Percentiles rank a stretch among this genome's conserved stretches.
Evolutionary conservation across 257 asterid species (phyloP).

Genomic region (Marsdenia floribunda): DNA sequence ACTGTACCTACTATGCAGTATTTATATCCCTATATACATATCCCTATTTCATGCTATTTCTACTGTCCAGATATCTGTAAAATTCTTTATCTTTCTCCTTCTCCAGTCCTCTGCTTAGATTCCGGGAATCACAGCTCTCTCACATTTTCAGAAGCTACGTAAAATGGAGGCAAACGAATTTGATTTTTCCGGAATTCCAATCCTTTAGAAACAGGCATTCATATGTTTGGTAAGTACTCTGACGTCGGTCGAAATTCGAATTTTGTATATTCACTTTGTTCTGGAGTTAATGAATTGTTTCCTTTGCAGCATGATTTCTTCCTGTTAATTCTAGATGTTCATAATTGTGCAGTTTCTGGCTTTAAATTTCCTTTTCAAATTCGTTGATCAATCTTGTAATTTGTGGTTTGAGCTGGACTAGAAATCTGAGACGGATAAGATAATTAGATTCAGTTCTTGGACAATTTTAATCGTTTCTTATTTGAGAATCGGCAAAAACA

Average conservation of each 20-base stretch:
- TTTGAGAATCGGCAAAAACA: background rate
- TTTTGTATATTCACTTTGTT: background rate
- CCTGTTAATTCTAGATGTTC: background rate
- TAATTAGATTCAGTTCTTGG: background rate
- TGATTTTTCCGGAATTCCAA: conserved; percentile 48
- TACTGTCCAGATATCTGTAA: background rate
- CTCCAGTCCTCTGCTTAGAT: background rate
- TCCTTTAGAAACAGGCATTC: conserved; percentile 15
- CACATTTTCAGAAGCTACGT: background rate
- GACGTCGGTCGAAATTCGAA: too few species aligned
- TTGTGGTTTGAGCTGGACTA: background rate
- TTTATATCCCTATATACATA: background rate
- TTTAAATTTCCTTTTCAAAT: background rate
- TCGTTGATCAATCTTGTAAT: background rate
- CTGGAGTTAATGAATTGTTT: background rate
- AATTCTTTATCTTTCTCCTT: background rate
- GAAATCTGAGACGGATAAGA: background rate
- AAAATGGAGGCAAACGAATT: conserved; percentile 65
- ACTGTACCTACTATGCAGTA: background rate
- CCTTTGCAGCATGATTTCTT: background rate
- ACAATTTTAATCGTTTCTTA: background rate
- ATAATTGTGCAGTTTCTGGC: background rate
- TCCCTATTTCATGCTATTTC: background rate
- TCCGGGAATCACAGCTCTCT: background rate
- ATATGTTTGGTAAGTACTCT: background rate